These are phyloP conservation scores for Erodium trifolium DNA, from an alignment of 441 rosid genomes.

Conservation along the genomic window DNA sequence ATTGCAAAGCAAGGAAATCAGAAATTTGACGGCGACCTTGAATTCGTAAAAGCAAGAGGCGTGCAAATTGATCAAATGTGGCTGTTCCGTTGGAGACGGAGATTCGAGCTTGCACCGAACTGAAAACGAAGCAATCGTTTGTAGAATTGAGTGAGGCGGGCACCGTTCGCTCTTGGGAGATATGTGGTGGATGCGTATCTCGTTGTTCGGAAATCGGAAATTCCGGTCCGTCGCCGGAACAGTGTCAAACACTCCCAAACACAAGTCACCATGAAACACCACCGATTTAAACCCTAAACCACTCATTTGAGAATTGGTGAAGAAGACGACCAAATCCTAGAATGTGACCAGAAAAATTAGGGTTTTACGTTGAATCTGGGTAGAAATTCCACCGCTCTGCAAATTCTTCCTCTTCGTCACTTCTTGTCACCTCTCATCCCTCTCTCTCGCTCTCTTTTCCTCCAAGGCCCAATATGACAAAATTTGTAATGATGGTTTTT, in stretches of 20 bases:
- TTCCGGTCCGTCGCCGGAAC: slow-evolving; percentile 22
- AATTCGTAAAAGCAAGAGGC: slow-evolving; percentile 75
- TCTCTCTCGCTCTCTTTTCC: neutral
- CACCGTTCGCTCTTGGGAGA: slow-evolving; percentile 61
- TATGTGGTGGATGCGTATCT: too few species aligned
- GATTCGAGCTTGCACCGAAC: slow-evolving; percentile 93
- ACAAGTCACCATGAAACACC: slow-evolving; percentile 69
- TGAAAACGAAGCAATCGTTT: slow-evolving; percentile 67
- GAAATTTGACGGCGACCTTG: slow-evolving; percentile 38
- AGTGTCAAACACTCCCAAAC: slow-evolving; percentile 75
- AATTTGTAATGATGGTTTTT: neutral
- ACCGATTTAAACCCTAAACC: slow-evolving; percentile 71
- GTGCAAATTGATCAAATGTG: slow-evolving; percentile 73
- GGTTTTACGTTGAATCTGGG: neutral
- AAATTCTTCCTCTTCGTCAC: neutral
- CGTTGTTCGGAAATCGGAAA: too few species aligned
- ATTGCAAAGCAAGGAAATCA: neutral
- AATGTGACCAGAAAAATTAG: neutral
- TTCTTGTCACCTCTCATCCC: neutral
- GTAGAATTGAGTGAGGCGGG: slow-evolving; percentile 84
- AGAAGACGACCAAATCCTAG: neutral
- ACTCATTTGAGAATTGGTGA: slow-evolving; percentile 37
- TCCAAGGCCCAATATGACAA: neutral
- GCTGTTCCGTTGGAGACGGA: slow-evolving; percentile 44
- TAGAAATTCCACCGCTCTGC: neutral